Evolutionary conservation across 2,329 filamentous ascomycete genomes (phyloP).

Genomic region (Nigrograna mackinnonii): DNA sequence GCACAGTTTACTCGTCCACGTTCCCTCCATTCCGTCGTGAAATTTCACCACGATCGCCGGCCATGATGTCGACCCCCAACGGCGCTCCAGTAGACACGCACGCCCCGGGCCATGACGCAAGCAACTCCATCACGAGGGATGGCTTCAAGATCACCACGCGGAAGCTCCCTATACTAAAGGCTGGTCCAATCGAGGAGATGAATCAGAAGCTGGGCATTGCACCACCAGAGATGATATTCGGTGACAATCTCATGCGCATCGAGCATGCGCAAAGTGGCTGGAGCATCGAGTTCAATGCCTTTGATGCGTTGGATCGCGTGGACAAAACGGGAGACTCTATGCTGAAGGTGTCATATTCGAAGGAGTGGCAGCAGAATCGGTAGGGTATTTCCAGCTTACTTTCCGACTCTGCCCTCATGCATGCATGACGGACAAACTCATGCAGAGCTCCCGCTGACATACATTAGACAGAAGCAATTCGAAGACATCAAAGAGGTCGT

Average conservation of each 20-base stretch:
- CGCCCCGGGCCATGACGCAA: conserved; percentile 32
- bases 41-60: conserved; percentile 2
- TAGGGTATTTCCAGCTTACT: no score
- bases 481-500: conserved; percentile 90
- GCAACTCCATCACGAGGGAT: conserved; percentile 38
- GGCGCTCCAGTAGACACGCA: conserved; percentile 36
- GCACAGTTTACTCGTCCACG: conserved; percentile 11
- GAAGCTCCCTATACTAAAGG: conserved; percentile 93
- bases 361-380: conserved; percentile 78
- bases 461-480: conserved; percentile 76
- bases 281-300: conserved; percentile 80
- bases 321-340: conserved; percentile 92
- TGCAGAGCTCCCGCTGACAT: no score
- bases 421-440: no score
- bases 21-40: neutral
- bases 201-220: conserved; percentile 78
- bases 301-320: conserved; percentile 84
- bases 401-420: neutral
- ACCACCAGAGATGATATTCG: conserved; percentile 98
- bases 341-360: conserved; percentile 91
- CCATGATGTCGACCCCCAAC: conserved; percentile 31
- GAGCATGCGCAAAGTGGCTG: conserved; percentile 76
- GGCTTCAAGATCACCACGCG: conserved; percentile 78
- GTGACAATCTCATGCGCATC: conserved; percentile 84
- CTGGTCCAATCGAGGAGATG: conserved; percentile 86